phyloP scores from a whole-genome alignment of 768 basidiomycete genomes.

The Lepiota subincarnata region DNA sequence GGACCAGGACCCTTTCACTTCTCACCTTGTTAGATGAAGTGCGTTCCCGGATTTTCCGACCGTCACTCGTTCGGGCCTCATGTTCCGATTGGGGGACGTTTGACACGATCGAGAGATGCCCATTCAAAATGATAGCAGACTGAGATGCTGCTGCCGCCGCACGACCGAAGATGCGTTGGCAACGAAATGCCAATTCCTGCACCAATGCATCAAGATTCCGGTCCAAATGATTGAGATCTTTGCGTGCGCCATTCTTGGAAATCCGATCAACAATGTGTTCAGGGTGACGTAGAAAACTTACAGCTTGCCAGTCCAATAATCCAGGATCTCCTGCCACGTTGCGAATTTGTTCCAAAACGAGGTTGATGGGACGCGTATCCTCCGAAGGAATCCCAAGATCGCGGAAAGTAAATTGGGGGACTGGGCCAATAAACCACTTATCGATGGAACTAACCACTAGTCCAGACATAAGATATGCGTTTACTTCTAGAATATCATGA shows the following conservation, averaged over 20 bases:
- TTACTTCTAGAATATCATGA: constrained; percentile 77
- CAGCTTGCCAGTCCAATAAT: constrained; percentile 48
- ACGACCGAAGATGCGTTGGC: constrained; percentile 57
- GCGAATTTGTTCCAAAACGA: constrained; percentile 45
- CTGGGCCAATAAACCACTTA: constrained; percentile 72
- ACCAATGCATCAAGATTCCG: constrained; percentile 66
- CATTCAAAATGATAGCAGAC: constrained; percentile 37
- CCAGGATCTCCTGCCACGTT: constrained; percentile 42
- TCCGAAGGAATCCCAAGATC: constrained; percentile 44
- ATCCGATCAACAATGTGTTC: constrained; percentile 24
- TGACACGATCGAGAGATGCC: constrained; percentile 4
- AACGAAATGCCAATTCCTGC: constrained; percentile 55
- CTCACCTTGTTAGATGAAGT: constrained; percentile 52
- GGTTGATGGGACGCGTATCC: constrained; percentile 29
- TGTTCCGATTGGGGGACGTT: constrained; percentile 5
- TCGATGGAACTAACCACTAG: constrained; percentile 68
- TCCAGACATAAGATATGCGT: constrained; percentile 72
- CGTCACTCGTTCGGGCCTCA: not conserved
- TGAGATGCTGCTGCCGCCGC: constrained; percentile 63
- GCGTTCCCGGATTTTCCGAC: constrained; percentile 42
- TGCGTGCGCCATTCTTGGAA: constrained; percentile 39
- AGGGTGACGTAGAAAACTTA: constrained; percentile 33
- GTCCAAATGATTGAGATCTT: constrained; percentile 55
- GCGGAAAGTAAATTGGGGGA: constrained; percentile 44
- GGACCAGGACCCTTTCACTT: constrained; percentile 13